A percentile compares a stretch with the other conserved stretches of the same genome.
Conservation (phyloP, 129 eudicot genomes). For the Lactuca saligna region DNA sequence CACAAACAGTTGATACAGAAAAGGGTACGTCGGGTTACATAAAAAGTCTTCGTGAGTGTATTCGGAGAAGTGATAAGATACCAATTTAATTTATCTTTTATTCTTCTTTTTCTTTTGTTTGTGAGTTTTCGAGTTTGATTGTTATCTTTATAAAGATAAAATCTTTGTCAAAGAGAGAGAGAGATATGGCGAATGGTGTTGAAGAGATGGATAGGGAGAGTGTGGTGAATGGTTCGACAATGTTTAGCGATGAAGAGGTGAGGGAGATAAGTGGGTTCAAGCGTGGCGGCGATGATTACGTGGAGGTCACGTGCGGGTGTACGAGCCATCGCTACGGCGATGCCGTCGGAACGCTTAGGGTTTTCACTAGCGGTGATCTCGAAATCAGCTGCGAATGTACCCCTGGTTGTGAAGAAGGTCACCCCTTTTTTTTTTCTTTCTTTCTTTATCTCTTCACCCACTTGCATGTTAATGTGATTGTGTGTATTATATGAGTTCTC, state of each 20-base stretch:
- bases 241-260: slow-evolving; percentile 66
- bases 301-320: slow-evolving; percentile 78
- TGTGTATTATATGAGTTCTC: slow-evolving; percentile 2
- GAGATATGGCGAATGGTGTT: slow-evolving; percentile 24
- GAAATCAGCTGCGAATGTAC: slow-evolving; percentile 70
- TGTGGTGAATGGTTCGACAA: slow-evolving; percentile 25
- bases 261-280: slow-evolving; percentile 60
- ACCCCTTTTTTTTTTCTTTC: not conserved
- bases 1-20: not conserved
- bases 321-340: slow-evolving; percentile 79
- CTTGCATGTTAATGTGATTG: slow-evolving; percentile 33
- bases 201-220: not conserved
- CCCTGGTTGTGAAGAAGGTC: slow-evolving; percentile 75
- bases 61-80: slow-evolving; percentile 2
- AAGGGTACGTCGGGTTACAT: not conserved
- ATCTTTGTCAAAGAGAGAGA: slow-evolving; percentile 13
- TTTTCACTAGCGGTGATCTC: slow-evolving; percentile 59
- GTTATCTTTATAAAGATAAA: slow-evolving; percentile 14
- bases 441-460: not conserved
- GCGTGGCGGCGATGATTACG: slow-evolving; percentile 49
- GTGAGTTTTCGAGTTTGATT: not conserved
- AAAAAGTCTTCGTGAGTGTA: not conserved
- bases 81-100: slow-evolving; percentile 26
- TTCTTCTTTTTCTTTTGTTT: slow-evolving; percentile 4
- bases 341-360: slow-evolving; percentile 82